Percentiles rank a stretch among this genome's conserved stretches.
These are phyloP conservation scores for Blastobotrys raffinosifermentans DNA, from an alignment of 1,139 yeast genomes.

Conservation along the genomic window DNA sequence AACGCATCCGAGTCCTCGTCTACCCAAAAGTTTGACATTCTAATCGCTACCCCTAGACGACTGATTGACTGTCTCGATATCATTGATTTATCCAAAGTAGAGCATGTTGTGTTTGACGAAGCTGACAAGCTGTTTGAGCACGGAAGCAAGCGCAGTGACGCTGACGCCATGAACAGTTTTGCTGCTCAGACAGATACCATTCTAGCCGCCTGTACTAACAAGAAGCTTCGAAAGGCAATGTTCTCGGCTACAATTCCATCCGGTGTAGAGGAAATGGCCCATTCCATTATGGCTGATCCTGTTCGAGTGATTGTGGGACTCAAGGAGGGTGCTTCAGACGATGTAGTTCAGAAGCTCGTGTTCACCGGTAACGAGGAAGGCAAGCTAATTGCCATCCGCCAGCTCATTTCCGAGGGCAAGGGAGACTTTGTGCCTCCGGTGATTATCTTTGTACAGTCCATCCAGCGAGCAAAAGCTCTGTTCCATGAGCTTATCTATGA, in stretches of 20 bases:
- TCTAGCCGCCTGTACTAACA: slow-evolving; percentile 57
- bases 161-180: slow-evolving; percentile 35
- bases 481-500: slow-evolving; percentile 90
- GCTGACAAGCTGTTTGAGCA: slow-evolving; percentile 87
- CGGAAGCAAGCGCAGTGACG: background rate
- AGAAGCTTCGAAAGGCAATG: slow-evolving; percentile 55
- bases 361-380: slow-evolving; percentile 96
- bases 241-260: slow-evolving; percentile 96
- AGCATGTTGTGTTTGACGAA: slow-evolving; percentile 82
- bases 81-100: slow-evolving; percentile 56
- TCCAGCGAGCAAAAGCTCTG: slow-evolving; percentile 89
- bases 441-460: slow-evolving; percentile 84
- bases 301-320: slow-evolving; percentile 85
- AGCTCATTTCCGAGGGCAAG: slow-evolving; percentile 56
- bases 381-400: slow-evolving; percentile 83
- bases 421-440: slow-evolving; percentile 93
- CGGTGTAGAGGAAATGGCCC: slow-evolving; percentile 84
- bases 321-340: slow-evolving; percentile 84
- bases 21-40: slow-evolving; percentile 64
- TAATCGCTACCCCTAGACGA: slow-evolving; percentile 85
- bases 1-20: slow-evolving; percentile 43
- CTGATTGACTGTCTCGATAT: slow-evolving; percentile 69
- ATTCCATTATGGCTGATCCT: slow-evolving; percentile 77
- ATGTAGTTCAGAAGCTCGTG: slow-evolving; percentile 76
- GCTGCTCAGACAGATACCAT: slow-evolving; percentile 88